Evolutionary conservation across 192 early-diverging fungal species (phyloP).

Genomic region (Umbelopsis isabellina): DNA sequence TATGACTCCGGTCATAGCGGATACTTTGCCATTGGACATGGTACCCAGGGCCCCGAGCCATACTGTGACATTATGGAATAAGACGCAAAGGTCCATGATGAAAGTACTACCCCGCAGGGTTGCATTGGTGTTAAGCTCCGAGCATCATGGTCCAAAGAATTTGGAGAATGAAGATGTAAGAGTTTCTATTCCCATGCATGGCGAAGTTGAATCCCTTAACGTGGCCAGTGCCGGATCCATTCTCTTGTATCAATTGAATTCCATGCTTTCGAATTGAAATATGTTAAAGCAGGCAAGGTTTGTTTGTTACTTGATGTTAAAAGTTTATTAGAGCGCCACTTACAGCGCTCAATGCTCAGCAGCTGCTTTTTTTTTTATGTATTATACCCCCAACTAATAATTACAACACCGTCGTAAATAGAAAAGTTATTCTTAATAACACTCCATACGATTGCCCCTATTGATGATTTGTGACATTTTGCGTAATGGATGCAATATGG

Average conservation of each 20-base stretch:
- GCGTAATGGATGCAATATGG: conserved; percentile 41
- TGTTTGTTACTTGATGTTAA: neutral
- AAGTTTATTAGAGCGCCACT: neutral
- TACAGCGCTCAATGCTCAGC: neutral
- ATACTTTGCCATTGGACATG: conserved; percentile 42
- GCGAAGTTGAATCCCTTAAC: conserved; percentile 48
- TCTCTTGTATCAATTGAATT: conserved; percentile 53
- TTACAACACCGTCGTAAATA: no score
- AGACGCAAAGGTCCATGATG: neutral
- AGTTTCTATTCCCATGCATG: conserved; percentile 51
- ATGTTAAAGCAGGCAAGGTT: neutral
- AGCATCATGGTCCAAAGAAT: conserved; percentile 44
- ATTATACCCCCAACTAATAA: neutral
- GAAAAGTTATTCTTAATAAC: no score
- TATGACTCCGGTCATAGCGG: conserved; percentile 47
- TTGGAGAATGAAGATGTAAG: conserved; percentile 34
- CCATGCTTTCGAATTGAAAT: conserved; percentile 1
- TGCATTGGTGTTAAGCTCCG: conserved; percentile 50
- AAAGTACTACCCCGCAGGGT: conserved; percentile 32
- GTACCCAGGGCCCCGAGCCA: neutral
- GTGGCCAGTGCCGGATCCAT: conserved; percentile 46
- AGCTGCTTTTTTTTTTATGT: no score
- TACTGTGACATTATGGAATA: neutral
- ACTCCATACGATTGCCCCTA: neutral
- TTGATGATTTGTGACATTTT: neutral